phyloP scores from a whole-genome alignment of 306 rosid genomes.

The Prunus salicina region DNA sequence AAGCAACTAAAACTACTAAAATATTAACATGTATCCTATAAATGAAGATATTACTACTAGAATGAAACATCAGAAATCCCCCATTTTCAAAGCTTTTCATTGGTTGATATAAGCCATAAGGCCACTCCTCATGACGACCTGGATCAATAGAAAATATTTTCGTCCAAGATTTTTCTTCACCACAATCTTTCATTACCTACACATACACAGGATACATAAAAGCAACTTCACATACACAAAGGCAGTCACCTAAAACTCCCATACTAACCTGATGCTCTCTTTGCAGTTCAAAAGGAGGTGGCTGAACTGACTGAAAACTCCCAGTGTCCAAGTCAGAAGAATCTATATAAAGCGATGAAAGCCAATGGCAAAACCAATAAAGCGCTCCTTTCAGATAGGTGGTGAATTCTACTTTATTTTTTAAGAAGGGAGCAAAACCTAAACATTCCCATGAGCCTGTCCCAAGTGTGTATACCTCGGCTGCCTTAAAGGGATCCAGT shows the following conservation, averaged over 20 bases:
- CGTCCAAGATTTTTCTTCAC: not conserved
- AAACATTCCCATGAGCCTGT: conserved; percentile 4
- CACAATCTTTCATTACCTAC: not conserved
- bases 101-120: not conserved
- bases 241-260: conserved; percentile 1
- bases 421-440: not conserved
- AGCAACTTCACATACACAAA: not conserved
- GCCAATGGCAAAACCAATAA: not conserved
- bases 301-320: conserved; percentile 12
- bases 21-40: not conserved
- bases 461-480: conserved; percentile 17
- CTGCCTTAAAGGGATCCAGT: not conserved
- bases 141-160: not conserved
- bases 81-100: not conserved
- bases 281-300: not conserved
- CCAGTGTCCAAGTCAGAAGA: conserved; percentile 17
- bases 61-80: not conserved
- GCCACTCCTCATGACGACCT: not conserved
- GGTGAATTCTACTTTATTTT: not conserved
- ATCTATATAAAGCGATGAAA: not conserved
- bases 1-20: too few relatives aligned
- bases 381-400: conserved; percentile 19
- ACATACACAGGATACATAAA: not conserved
- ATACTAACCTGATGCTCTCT: not conserved
- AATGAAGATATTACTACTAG: not conserved